Conservation (phyloP, 1,284 basidiomycete species). For the Tilletia indica region DNA sequence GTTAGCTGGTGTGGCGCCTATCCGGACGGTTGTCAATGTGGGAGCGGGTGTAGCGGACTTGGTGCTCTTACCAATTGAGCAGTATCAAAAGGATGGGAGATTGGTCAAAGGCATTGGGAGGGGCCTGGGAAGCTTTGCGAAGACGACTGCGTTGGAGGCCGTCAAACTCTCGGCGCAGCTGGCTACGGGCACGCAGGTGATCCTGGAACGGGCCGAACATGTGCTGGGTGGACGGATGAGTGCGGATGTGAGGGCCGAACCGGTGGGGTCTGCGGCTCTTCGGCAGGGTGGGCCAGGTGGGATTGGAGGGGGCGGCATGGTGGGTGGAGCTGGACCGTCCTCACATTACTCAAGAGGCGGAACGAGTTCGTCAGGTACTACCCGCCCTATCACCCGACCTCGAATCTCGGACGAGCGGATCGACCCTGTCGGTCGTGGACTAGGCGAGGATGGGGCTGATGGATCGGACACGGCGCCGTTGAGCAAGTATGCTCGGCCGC, state of each 20-base stretch:
- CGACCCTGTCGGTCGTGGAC: constrained; percentile 9
- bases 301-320: constrained; percentile 28
- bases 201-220: constrained; percentile 90
- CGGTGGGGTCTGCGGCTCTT: constrained; percentile 56
- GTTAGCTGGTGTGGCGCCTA: constrained; percentile 92
- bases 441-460: background rate
- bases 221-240: constrained; percentile 73
- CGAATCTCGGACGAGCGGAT: constrained; percentile 13
- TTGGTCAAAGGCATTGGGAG: constrained; percentile 89
- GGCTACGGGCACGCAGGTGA: constrained; percentile 94
- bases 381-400: background rate
- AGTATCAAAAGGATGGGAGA: constrained; percentile 95
- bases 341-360: background rate
- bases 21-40: constrained; percentile 84
- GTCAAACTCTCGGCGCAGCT: constrained; percentile 90
- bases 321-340: constrained; percentile 16
- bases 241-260: constrained; percentile 67
- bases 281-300: background rate
- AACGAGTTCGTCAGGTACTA: background rate
- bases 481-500: constrained; percentile 88
- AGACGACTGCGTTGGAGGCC: constrained; percentile 88
- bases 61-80: constrained; percentile 89
- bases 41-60: constrained; percentile 94
- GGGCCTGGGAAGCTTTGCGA: constrained; percentile 85
- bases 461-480: constrained; percentile 54